These are phyloP conservation scores for Camellia japonica DNA, from an alignment of 148 eudicot genomes.

Conservation along the genomic window DNA sequence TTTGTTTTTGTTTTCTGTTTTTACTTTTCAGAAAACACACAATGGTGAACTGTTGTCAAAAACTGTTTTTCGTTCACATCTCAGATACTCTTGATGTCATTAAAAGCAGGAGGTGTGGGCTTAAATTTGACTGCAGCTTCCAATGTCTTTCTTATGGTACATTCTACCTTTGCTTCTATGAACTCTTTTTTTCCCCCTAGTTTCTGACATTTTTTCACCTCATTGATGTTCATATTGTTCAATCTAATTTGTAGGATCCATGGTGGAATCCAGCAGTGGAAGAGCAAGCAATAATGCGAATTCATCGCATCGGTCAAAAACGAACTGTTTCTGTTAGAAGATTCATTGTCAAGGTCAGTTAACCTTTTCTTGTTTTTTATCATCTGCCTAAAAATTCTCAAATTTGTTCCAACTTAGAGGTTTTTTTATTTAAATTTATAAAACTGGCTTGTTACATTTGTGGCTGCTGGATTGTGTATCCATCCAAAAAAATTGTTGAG, in stretches of 20 bases:
- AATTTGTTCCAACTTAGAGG: neutral
- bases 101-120: slow-evolving; percentile 73
- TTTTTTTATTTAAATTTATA: too few relatives aligned
- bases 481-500: neutral
- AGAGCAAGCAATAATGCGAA: slow-evolving; percentile 75
- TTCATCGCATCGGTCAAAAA: slow-evolving; percentile 70
- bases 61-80: neutral
- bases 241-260: slow-evolving; percentile 45
- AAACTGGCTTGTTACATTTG: neutral
- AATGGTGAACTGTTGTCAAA: too few relatives aligned
- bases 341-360: slow-evolving; percentile 61
- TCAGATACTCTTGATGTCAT: slow-evolving; percentile 63
- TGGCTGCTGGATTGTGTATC: neutral
- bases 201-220: neutral
- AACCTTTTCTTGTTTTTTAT: neutral
- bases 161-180: neutral
- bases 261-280: slow-evolving; percentile 87
- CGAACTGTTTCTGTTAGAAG: slow-evolving; percentile 58
- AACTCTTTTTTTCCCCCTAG: neutral
- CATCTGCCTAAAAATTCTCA: neutral
- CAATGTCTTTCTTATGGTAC: slow-evolving; percentile 65
- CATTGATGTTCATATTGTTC: slow-evolving; percentile 7
- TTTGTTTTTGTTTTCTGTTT: too few relatives aligned
- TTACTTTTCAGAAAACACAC: too few relatives aligned
- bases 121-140: slow-evolving; percentile 72